Base-by-base conservation (phyloP, 805 yeast genomes). In the Clavispora fructus region DNA sequence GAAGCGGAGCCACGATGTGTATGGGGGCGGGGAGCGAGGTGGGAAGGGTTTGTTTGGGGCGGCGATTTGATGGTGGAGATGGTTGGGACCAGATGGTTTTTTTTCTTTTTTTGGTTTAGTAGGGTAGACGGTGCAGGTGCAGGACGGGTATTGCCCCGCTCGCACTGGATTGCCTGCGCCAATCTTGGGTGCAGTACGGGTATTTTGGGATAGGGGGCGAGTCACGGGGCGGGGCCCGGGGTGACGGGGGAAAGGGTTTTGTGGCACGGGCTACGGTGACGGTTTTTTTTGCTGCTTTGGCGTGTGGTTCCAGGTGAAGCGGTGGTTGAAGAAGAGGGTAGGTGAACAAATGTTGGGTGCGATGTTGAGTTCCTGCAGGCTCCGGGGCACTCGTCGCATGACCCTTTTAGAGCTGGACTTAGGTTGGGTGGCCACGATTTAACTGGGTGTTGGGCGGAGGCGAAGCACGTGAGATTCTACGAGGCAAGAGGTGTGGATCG, bases 301-400 rank as follows among this genome's bases (percentile, higher is more conserved):
- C 7, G 29, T 27, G 29, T 3, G 3, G 29, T 6, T 4, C 23
- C 23, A 19, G 23, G 23, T 19, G 23, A 19, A 19, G 23, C 23
- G 23, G 23, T 19, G 23, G 23, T 19, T 19, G 23, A 19, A 5
- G n/a, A n/a, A 4, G 23, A 4, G 23, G 23, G 5, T 27, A 11
- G 12, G 29, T 11, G 29, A 13, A 7, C 25, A 33, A 33, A 40
- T 40, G 42, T 40, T 40, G 42, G 42, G 42, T 40, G 42, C 37
- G 30, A 19, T 40, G 42, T 30, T 40, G 42, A 31, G 42, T 16
- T 17, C 37, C 37, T 16, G 37, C 37, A 33, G 10, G 19, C 13
- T 27, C 29, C 25, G 2, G 23, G 5, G 23, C n/a, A 5, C 5
- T 19, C 23, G 28, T 35, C 39, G 19, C 39, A 25, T 35, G 39